A percentile compares a stretch with the other conserved stretches of the same genome.
Evolutionary conservation across 1,284 basidiomycete genomes (phyloP).

Genomic region (Stereum hirsutum): DNA sequence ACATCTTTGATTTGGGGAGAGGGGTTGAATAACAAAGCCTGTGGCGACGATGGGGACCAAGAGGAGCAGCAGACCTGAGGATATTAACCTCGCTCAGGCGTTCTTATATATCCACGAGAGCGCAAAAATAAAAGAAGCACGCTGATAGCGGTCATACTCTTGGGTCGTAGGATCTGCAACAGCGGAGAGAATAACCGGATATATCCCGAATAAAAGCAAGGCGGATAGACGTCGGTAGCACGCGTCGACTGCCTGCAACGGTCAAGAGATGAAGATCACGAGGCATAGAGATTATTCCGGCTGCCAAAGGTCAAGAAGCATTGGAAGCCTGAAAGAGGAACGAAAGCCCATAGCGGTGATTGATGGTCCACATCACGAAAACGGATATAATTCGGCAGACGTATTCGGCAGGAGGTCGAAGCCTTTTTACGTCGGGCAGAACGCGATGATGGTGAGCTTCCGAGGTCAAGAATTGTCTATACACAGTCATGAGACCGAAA

Average conservation of each 20-base stretch:
- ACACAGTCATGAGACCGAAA: too few relatives aligned
- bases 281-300: conserved; percentile 11
- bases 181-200: conserved; percentile 25
- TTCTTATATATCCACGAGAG: conserved; percentile 6
- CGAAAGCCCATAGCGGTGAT: too few relatives aligned
- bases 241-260: conserved; percentile 13
- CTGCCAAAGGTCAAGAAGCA: not conserved
- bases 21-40: too few relatives aligned
- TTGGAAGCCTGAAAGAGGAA: too few relatives aligned
- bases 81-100: not conserved
- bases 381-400: too few relatives aligned
- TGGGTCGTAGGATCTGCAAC: not conserved
- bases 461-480: too few relatives aligned
- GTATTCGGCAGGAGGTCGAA: too few relatives aligned
- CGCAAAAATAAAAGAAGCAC: conserved; percentile 5
- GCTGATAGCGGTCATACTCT: not conserved
- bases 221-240: conserved; percentile 38
- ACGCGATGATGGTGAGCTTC: too few relatives aligned
- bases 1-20: conserved; percentile 28
- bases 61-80: conserved; percentile 8
- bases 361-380: too few relatives aligned
- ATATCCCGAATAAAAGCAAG: conserved; percentile 26
- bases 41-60: too few relatives aligned
- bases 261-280: conserved; percentile 13
- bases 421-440: too few relatives aligned